Evolutionary conservation across 2,329 filamentous ascomycete genomes (phyloP), one percentile per base, ranked within the genome.

Genomic region (Parascedosporium putredinis): DNA sequence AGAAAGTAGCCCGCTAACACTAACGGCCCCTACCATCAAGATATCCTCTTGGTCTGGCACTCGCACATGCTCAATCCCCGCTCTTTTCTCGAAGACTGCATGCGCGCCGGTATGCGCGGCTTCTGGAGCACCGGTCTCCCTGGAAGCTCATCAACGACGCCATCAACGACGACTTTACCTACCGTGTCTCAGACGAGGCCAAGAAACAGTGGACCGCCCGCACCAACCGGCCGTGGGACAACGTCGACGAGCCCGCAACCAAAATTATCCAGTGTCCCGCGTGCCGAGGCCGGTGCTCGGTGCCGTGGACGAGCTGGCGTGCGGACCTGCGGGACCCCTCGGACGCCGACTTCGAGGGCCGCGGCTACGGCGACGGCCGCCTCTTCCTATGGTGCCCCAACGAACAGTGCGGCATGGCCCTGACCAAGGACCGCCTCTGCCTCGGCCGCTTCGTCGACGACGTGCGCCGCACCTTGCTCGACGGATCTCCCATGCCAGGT

Each of bases 41-140:
- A 90, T 64, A 78, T 90, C 1, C 64, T 89, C 18, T 86, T 90
- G 83, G 81, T 90, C 0, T 86, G 83, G 81, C 86, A 91, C 62
- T 70, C 84, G 0, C 86, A 87, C 58, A 83, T 87, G 78, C 75
- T 91, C 3, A 90, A 89, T 56, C 86, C 86, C 0, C 72, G 83
- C 36, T 70, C 69, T n/a, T 90, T 82, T 59, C 74, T 88, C 3
- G 84, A 90, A 58, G 86, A 91, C 60, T 81, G 80, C 58, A 67
- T 88, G 50, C 74, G 84, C 6, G 64, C 70, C 24, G 78, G 77
- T 0, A 56, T 71, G 2, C 68, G 71, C 50, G 67, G 75, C 24
- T 61, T 77, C 2, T 89, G 84, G 82, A 66, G 69, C 1, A 70
- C 73, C 1, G 77, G 78, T 0, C 71, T 91, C 86, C 86, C 0